Conservation (phyloP, 495 filamentous ascomycete species). For the Chaetomium tenue region DNA sequence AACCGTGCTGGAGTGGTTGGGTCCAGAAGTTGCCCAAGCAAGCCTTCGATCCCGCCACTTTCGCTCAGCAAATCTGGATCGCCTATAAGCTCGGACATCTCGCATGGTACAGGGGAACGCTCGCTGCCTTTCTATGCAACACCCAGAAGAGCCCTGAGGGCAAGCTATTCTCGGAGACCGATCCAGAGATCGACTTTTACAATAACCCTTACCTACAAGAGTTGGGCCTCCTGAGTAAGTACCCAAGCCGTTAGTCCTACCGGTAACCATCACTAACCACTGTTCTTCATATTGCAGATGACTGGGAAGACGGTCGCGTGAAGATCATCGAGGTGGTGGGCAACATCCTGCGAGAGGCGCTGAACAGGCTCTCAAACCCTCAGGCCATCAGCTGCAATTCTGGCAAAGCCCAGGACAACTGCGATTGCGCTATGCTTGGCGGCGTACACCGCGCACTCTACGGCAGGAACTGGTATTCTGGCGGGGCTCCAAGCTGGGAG, state of each 20-base stretch:
- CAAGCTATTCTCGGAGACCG: not conserved
- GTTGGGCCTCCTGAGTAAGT: not conserved
- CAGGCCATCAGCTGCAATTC: not conserved
- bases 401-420: not conserved
- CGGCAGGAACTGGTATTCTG: not conserved
- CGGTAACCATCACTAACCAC: not conserved
- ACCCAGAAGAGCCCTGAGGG: not conserved
- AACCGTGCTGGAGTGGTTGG: not conserved
- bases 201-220: not conserved
- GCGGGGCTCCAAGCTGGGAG: not conserved
- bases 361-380: not conserved
- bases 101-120: not conserved
- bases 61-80: not conserved
- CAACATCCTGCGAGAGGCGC: not conserved
- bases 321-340: not conserved
- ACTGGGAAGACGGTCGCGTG: not conserved
- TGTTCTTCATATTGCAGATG: not conserved
- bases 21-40: not conserved
- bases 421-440: slow-evolving; percentile 10
- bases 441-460: not conserved
- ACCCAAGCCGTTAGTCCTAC: not conserved
- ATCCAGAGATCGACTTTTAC: not conserved
- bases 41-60: not conserved
- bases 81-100: not conserved
- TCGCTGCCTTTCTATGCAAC: not conserved